Evolutionary conservation across 2,329 filamentous ascomycete species (phyloP).

Genomic region (Aspergillus viridinutans): DNA sequence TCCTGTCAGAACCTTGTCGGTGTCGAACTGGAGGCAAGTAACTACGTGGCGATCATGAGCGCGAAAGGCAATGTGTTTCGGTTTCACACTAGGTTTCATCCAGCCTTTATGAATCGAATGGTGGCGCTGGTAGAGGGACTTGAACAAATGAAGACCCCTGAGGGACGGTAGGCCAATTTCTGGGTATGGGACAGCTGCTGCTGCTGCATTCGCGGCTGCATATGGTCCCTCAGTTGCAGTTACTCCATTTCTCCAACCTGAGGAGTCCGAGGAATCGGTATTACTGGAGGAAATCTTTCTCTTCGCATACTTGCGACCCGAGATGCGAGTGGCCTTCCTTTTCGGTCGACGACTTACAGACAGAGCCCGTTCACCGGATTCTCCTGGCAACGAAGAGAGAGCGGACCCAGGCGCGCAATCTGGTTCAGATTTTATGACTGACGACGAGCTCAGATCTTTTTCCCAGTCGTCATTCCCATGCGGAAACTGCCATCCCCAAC

Average conservation of each 20-base stretch:
- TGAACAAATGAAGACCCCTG: conserved; percentile 85
- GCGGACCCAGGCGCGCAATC: conserved; percentile 23
- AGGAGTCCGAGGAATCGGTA: conserved; percentile 36
- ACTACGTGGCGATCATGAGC: conserved; percentile 95
- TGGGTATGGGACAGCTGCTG: conserved; percentile 74
- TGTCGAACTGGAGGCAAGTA: conserved; percentile 94
- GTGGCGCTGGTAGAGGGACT: conserved; percentile 91
- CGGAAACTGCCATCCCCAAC: conserved; percentile 97
- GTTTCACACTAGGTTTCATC: conserved; percentile 79
- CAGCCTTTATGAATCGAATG: conserved; percentile 86
- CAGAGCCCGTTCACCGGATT: conserved; percentile 21
- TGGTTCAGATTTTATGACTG: conserved; percentile 37
- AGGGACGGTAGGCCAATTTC: conserved; percentile 73
- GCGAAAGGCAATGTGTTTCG: conserved; percentile 90
- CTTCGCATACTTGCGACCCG: conserved; percentile 53
- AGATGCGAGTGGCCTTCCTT: conserved; percentile 46
- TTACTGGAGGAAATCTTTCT: conserved; percentile 49
- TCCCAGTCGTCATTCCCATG: conserved; percentile 71
- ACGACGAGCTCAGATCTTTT: conserved; percentile 65
- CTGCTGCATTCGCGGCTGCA: conserved; percentile 78
- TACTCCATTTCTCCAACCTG: conserved; percentile 45
- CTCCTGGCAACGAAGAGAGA: conserved; percentile 18
- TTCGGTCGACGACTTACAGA: conserved; percentile 37
- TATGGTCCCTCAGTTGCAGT: conserved; percentile 72
- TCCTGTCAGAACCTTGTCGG: conserved; percentile 95